Conservation (phyloP, 139 green algal genomes). For the Coccomyxa sp. region DNA sequence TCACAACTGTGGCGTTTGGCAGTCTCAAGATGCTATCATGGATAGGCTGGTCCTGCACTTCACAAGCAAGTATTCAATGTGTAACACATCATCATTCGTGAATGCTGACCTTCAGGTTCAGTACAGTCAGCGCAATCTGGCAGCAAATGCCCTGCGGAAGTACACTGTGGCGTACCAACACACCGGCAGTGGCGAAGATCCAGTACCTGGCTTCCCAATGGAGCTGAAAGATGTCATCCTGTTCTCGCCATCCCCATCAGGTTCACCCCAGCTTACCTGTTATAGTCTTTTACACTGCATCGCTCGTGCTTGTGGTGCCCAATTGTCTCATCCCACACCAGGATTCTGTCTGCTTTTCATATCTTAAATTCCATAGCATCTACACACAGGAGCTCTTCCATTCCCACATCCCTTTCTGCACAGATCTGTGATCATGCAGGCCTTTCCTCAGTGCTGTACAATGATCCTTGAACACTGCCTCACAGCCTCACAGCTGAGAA, state of each 20-base stretch:
- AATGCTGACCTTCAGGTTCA: conserved; percentile 18
- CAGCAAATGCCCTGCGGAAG: conserved; percentile 59
- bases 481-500: background rate
- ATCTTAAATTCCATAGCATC: no score
- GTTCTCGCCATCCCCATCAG: conserved; percentile 56
- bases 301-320: no score
- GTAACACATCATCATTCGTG: background rate
- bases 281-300: no score
- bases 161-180: conserved; percentile 43
- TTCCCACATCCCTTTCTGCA: no score
- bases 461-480: no score
- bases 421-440: no score
- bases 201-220: conserved; percentile 27
- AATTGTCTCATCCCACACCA: no score
- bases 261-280: conserved; percentile 7
- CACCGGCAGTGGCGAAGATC: background rate
- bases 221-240: conserved; percentile 46
- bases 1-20: no score
- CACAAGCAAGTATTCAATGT: background rate
- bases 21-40: no score
- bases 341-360: no score
- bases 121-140: conserved; percentile 72
- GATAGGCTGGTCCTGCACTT: background rate
- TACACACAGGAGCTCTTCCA: no score
- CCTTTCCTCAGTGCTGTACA: background rate